Base-by-base conservation (phyloP, 139 green algal species). In the Tetradesmus obliquus region DNA sequence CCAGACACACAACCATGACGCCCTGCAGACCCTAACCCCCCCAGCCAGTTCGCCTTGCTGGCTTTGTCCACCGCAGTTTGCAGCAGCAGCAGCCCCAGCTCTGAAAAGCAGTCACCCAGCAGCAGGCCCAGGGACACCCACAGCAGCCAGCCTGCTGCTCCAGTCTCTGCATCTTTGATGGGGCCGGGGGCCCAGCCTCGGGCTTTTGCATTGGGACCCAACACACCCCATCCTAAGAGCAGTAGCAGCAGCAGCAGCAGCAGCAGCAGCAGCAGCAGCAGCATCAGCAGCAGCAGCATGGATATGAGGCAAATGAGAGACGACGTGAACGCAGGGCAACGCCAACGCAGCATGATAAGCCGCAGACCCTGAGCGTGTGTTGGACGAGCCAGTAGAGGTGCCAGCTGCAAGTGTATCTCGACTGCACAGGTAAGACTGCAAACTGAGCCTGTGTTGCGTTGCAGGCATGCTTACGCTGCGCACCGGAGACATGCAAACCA, bases 81-180 rank as follows among this genome's bases (percentile, higher is more conserved):
- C 9, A 82, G 60, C 45, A 90, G 32, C 15, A 96, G 91, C 20
- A 96, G 66, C 8, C 58, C 83, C 0, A 96, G 87, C 17, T 92
- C 94, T 58, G 91, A 94, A 22, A 97, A 86, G 76, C 86, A 93
- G 93, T 97, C 95, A 5, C 92, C 92, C 54, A 97, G 92, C 93
- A 97, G 95, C 69, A 96, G 88, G 32, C 93, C 93, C 74, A 97
- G 89, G 9, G 84, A 90, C 17, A 96, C 55, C 95, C 95, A 97
- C 84, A 96, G 90, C 9, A 97, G 90, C 94, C 94, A 97, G 51
- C 91, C 93, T 51, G 91, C 87, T 20, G 93, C 95, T 1, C 94
- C 93, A 2, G 82, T 92, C 55, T 95, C 81, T 84, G 89, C 92
- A 82, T 92, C 88, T 13, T 74, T 69, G 58, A 95, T 96, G 51